Conservation (phyloP, 1,284 basidiomycete genomes). For the Ustilago hordei region DNA sequence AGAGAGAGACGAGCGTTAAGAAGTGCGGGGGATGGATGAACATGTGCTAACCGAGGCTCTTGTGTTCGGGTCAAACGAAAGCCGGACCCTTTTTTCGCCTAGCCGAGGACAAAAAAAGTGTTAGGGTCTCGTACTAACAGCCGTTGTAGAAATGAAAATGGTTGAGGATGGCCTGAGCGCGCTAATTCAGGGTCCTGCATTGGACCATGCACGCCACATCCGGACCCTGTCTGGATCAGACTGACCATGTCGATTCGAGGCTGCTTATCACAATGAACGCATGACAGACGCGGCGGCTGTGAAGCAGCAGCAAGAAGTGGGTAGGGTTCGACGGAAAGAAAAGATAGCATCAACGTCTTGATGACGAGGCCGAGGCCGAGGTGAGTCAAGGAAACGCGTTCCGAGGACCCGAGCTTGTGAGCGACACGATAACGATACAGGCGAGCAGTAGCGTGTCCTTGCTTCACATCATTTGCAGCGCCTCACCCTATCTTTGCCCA, state of each 20-base stretch:
- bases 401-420: slow-evolving; percentile 31
- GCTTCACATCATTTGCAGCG: slow-evolving; percentile 21
- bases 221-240: not conserved
- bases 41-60: not conserved
- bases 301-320: not conserved
- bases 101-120: not conserved
- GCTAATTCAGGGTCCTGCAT: slow-evolving; percentile 17
- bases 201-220: not conserved
- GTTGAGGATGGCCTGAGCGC: slow-evolving; percentile 10
- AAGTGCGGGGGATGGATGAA: slow-evolving; percentile 9
- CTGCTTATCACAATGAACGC: not conserved
- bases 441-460: slow-evolving; percentile 6
- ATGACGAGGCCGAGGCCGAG: slow-evolving; percentile 15
- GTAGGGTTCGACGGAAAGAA: too few species aligned
- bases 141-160: not conserved
- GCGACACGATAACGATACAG: not conserved
- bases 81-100: not conserved
- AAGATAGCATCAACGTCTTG: not conserved
- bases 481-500: not conserved
- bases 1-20: not conserved
- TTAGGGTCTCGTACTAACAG: not conserved
- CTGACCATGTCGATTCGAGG: not conserved
- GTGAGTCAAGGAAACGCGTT: slow-evolving; percentile 23
- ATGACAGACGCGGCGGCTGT: not conserved
- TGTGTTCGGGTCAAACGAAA: not conserved